Evolutionary conservation across 495 filamentous ascomycete genomes (phyloP).

Genomic region (Aspergillus ostianus): DNA sequence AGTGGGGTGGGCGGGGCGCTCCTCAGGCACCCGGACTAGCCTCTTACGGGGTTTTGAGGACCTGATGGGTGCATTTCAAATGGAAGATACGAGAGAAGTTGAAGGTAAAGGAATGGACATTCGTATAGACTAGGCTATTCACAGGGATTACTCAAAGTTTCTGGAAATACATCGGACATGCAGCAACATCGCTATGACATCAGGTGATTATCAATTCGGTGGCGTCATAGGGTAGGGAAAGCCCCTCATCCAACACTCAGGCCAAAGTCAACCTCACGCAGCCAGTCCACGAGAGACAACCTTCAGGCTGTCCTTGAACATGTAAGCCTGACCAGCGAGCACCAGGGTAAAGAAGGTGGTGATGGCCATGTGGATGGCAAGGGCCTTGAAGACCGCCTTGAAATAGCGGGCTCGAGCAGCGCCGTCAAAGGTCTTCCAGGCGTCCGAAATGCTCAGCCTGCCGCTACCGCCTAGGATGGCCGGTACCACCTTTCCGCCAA

Average conservation of each 20-base stretch:
- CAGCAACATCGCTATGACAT: too few relatives aligned
- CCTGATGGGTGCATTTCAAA: too few relatives aligned
- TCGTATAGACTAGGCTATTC: too few relatives aligned
- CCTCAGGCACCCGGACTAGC: neutral
- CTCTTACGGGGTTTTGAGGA: neutral
- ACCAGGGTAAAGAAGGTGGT: conserved; percentile 38
- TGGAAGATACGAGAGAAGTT: too few relatives aligned
- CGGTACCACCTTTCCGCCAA: conserved; percentile 57
- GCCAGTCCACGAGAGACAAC: neutral
- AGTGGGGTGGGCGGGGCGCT: too few relatives aligned
- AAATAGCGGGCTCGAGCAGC: conserved; percentile 62
- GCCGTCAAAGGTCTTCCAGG: conserved; percentile 68
- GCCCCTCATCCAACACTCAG: too few relatives aligned
- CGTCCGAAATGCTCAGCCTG: conserved; percentile 64
- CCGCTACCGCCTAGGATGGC: conserved; percentile 68
- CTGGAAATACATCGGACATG: too few relatives aligned
- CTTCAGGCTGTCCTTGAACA: neutral
- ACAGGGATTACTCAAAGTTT: too few relatives aligned
- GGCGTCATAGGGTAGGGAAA: too few relatives aligned
- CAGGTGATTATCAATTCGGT: too few relatives aligned
- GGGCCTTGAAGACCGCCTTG: conserved; percentile 66
- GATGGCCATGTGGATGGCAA: conserved; percentile 49
- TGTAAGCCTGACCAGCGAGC: conserved; percentile 35
- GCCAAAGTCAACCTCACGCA: too few relatives aligned
- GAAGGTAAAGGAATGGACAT: too few relatives aligned